phyloP scores from a whole-genome alignment of 495 filamentous ascomycete genomes.

The Penicillium cosmopolitanum region DNA sequence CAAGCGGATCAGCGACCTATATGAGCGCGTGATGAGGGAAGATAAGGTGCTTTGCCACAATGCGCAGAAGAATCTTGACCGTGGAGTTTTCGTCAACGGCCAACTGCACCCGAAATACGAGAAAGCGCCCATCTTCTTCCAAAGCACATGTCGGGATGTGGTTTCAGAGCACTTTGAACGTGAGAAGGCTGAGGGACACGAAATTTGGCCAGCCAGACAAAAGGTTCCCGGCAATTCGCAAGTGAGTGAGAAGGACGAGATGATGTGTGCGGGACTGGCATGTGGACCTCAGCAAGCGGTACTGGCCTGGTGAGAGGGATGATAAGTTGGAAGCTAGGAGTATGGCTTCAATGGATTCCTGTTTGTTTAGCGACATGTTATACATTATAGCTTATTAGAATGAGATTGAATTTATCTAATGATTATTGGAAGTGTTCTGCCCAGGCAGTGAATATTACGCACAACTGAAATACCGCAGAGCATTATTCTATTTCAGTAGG shows the following conservation, averaged over 20 bases:
- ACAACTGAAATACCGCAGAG: too few relatives aligned
- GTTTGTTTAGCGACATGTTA: background rate
- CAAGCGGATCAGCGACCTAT: constrained; percentile 43
- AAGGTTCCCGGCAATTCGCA: constrained; percentile 24
- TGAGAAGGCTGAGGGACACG: constrained; percentile 39
- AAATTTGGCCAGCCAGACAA: constrained; percentile 50
- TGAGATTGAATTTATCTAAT: background rate
- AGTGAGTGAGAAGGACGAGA: constrained; percentile 35
- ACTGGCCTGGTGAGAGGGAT: constrained; percentile 33
- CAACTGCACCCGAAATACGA: constrained; percentile 54
- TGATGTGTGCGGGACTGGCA: constrained; percentile 26
- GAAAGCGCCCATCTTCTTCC: constrained; percentile 53
- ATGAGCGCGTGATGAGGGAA: constrained; percentile 48
- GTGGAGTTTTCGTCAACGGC: constrained; percentile 51
- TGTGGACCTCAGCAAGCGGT: constrained; percentile 31
- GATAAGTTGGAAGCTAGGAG: background rate
- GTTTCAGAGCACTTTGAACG: constrained; percentile 43
- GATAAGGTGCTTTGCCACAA: constrained; percentile 51
- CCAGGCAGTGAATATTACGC: too few relatives aligned
- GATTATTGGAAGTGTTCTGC: too few relatives aligned
- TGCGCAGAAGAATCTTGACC: constrained; percentile 52
- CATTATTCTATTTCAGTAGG: too few relatives aligned
- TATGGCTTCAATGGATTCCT: background rate
- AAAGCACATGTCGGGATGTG: constrained; percentile 45
- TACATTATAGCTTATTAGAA: background rate